phyloP scores from a whole-genome alignment of 768 basidiomycete genomes.

The Kockovaella imperatae region DNA sequence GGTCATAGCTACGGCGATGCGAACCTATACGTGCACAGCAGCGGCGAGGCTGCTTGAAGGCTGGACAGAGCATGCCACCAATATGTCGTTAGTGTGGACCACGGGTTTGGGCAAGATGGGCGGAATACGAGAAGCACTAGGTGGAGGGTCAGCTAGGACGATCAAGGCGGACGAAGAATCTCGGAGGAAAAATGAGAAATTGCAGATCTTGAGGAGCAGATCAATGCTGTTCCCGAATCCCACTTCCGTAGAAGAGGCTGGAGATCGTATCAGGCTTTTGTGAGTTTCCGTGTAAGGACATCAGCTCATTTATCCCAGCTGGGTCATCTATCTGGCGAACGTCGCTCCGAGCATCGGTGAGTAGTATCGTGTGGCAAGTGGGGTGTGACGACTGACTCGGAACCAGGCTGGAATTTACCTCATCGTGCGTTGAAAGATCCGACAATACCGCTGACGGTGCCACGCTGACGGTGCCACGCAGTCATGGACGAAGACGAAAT shows the following conservation, averaged over 20 bases:
- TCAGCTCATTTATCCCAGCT: constrained; percentile 8
- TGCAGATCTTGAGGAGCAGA: not conserved
- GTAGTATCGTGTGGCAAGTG: not conserved
- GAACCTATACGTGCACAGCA: constrained; percentile 2
- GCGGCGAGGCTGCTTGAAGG: constrained; percentile 21
- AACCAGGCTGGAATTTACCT: not conserved
- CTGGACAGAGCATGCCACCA: constrained; percentile 12
- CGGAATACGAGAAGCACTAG: constrained; percentile 8
- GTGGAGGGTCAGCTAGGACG: constrained; percentile 1
- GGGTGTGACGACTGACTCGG: no score
- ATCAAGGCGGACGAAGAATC: not conserved
- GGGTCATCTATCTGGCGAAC: constrained; percentile 23
- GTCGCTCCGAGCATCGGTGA: constrained; percentile 7
- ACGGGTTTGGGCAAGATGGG: constrained; percentile 25
- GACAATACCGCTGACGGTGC: no score
- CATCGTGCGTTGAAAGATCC: not conserved
- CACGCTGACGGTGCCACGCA: no score
- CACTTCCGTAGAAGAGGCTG: not conserved
- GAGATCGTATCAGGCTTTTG: constrained; percentile 26
- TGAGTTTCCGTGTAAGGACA: constrained; percentile 11
- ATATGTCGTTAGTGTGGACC: constrained; percentile 7
- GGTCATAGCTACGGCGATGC: constrained; percentile 12
- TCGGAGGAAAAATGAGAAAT: constrained; percentile 1
- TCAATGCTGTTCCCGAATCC: not conserved
- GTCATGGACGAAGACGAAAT: not conserved